Percentiles rank a stretch among this genome's conserved stretches.
Evolutionary conservation across 2,329 filamentous ascomycete species (phyloP).

Genomic region (Nemania sp.): DNA sequence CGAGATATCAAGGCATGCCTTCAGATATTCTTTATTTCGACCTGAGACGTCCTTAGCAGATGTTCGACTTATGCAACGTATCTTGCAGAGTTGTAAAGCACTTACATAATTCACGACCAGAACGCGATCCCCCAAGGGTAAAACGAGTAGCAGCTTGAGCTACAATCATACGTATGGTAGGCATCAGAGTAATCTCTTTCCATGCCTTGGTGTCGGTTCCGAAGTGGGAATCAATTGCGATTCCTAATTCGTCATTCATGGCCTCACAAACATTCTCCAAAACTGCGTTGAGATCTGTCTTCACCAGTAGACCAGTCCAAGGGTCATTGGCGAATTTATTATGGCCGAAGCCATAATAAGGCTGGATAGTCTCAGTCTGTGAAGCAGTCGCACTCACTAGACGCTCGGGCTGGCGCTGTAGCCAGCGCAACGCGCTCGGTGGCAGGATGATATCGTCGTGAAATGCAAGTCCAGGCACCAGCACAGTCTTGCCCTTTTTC

Average conservation of each 20-base stretch:
- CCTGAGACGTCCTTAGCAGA: conserved; percentile 26
- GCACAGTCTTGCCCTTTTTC: conserved; percentile 46
- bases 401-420: conserved; percentile 44
- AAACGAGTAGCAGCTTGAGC: conserved; percentile 34
- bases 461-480: conserved; percentile 46
- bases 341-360: conserved; percentile 44
- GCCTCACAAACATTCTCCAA: conserved; percentile 41
- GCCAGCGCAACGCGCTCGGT: conserved; percentile 44
- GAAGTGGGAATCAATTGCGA: conserved; percentile 42
- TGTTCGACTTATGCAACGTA: not conserved
- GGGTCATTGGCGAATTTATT: conserved; percentile 29
- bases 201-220: conserved; percentile 41
- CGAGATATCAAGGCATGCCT: conserved; percentile 17
- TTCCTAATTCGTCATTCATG: conserved; percentile 42
- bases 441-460: conserved; percentile 50
- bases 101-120: conserved; percentile 39
- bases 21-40: conserved; percentile 36
- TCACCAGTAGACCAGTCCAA: conserved; percentile 38
- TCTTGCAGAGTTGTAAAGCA: not conserved
- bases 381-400: conserved; percentile 42
- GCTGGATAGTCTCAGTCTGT: conserved; percentile 45
- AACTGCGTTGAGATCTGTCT: conserved; percentile 41
- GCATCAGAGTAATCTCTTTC: conserved; percentile 40
- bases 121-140: conserved; percentile 30
- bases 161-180: conserved; percentile 36